Evolutionary conservation across 108 stramenopile species (phyloP).

Genomic region (Pseudonitzschia delicatissima): DNA sequence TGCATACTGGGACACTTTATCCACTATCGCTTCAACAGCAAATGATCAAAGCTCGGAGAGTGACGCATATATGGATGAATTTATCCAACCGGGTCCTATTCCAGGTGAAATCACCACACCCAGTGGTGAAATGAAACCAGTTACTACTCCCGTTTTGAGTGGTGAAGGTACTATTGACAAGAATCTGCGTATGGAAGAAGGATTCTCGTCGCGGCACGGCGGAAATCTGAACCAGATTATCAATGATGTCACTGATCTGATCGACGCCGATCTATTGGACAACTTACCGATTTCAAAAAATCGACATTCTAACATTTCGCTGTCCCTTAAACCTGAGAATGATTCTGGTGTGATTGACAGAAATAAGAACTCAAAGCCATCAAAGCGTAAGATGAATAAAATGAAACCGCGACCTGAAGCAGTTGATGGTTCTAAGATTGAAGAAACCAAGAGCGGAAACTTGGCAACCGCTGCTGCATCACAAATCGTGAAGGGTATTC

Average conservation of each 20-base stretch:
- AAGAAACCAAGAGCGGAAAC: not conserved
- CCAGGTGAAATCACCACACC: slow-evolving; percentile 33
- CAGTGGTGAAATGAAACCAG: not conserved
- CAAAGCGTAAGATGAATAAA: not conserved
- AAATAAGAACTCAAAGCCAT: too few relatives aligned
- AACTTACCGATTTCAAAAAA: not conserved
- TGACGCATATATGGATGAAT: slow-evolving; percentile 13
- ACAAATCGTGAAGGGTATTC: not conserved
- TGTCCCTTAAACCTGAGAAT: too few relatives aligned
- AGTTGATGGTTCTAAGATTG: not conserved
- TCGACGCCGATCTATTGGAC: slow-evolving; percentile 9
- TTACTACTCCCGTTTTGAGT: not conserved
- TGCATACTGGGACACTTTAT: slow-evolving; percentile 41
- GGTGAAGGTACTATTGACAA: too few relatives aligned
- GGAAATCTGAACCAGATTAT: not conserved
- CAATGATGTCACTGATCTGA: slow-evolving; percentile 9
- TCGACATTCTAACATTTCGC: not conserved
- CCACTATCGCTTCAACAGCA: slow-evolving; percentile 38
- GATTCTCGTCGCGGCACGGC: not conserved
- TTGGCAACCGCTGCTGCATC: not conserved
- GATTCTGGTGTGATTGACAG: too few relatives aligned
- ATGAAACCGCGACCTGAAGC: not conserved
- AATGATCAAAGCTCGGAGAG: slow-evolving; percentile 27
- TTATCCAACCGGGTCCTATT: slow-evolving; percentile 24
- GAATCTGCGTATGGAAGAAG: not conserved